phyloP scores from a whole-genome alignment of 371 early-diverging fungal genomes.

The Mortierella polycephala region DNA sequence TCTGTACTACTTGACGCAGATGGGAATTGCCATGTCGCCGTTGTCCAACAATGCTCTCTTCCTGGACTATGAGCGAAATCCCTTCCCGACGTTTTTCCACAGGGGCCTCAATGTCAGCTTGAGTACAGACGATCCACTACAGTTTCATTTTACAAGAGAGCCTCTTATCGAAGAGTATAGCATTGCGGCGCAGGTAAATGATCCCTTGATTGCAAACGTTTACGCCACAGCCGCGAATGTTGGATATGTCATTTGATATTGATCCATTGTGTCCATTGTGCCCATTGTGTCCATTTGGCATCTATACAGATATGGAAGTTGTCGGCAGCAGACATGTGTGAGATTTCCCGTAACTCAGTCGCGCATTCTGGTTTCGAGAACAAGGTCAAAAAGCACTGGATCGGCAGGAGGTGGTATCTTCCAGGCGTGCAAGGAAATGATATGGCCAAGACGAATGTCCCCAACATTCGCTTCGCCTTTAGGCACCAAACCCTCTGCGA shows the following conservation, averaged over 20 bases:
- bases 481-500: slow-evolving; percentile 89
- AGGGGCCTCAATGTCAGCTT: slow-evolving; percentile 96
- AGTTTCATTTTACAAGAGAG: slow-evolving; percentile 99
- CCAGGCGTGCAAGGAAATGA: slow-evolving; percentile 89
- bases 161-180: slow-evolving; percentile 99
- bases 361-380: slow-evolving; percentile 95
- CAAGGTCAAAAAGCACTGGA: slow-evolving; percentile 92
- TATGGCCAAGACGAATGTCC: slow-evolving; percentile 96
- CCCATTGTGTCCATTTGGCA: background rate
- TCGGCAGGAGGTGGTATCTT: slow-evolving; percentile 83
- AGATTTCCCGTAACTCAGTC: slow-evolving; percentile 95
- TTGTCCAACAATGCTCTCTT: slow-evolving; percentile 98
- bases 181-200: slow-evolving; percentile 90
- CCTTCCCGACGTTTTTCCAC: slow-evolving; percentile 94
- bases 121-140: slow-evolving; percentile 98
- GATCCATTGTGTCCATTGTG: background rate
- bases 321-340: slow-evolving; percentile 96
- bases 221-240: background rate
- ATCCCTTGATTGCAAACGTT: background rate
- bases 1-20: slow-evolving; percentile 94
- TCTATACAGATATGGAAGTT: slow-evolving; percentile 92
- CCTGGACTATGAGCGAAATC: slow-evolving; percentile 96
- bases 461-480: slow-evolving; percentile 81
- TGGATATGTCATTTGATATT: background rate
- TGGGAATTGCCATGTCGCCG: slow-evolving; percentile 99